Conservation (phyloP, 345 rosid species). For the Mallotus nudiflorus region DNA sequence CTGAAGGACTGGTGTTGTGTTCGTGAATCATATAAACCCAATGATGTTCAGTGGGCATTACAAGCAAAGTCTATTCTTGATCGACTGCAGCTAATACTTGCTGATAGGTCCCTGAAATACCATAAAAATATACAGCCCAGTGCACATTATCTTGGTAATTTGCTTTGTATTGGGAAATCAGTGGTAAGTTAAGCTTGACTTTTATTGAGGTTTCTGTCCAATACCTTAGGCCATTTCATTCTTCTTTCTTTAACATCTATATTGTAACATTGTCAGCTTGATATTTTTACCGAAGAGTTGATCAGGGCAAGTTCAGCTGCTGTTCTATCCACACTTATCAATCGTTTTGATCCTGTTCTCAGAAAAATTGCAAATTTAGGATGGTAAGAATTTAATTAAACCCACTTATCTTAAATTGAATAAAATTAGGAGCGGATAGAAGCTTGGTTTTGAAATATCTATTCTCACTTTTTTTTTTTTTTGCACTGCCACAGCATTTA, state of each 20-base stretch:
- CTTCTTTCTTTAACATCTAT: not conserved
- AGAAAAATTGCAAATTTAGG: constrained; percentile 44
- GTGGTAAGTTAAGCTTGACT: constrained; percentile 27
- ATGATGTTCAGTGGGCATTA: constrained; percentile 42
- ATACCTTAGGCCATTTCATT: not conserved
- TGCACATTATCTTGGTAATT: constrained; percentile 39
- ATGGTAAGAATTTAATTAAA: constrained; percentile 27
- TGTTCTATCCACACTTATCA: constrained; percentile 35
- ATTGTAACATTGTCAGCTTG: constrained; percentile 23
- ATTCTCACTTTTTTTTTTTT: not conserved
- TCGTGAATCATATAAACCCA: constrained; percentile 29
- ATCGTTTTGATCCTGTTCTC: constrained; percentile 35
- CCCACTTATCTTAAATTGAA: not conserved
- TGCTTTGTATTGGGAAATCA: constrained; percentile 35
- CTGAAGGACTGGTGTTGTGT: constrained; percentile 37
- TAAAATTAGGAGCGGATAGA: not conserved
- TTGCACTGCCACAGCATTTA: not conserved
- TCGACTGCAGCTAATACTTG: constrained; percentile 37
- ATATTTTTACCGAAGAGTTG: constrained; percentile 40
- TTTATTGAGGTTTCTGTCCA: not conserved
- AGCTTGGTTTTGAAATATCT: not conserved
- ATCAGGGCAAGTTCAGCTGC: constrained; percentile 37
- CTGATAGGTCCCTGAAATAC: constrained; percentile 30
- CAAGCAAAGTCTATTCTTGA: constrained; percentile 48
- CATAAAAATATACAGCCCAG: constrained; percentile 40